Evolutionary conservation across 805 yeast genomes (phyloP), one percentile per base, ranked within the genome.

Genomic region (Pichia gijzeniarum): DNA sequence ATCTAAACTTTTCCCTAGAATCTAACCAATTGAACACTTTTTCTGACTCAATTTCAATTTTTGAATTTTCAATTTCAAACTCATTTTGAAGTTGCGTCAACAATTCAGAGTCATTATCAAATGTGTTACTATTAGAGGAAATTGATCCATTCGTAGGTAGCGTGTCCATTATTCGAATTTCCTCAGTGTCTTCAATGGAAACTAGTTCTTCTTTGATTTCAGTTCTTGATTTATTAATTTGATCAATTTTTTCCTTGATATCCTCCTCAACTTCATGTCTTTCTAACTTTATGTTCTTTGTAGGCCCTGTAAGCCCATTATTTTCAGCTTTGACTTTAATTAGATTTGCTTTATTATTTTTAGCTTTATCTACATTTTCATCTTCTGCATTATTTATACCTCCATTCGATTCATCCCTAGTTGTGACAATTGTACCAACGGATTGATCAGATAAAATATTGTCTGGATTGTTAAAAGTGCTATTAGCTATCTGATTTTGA

Each of bases 21-120:
- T 53, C 38, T 3, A 49, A 31, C 14, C 31, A 34, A 17, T 56
- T 46, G 19, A 55, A 27, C 3, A 50, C 54, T 41, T 52, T 54
- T 18, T 53, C 52, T 1, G 58, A 53, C 40, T 60, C 64, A 27
- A 53, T 40, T 38, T 58, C 58, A 14, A 59, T 46, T 32, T 41
- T 53, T 12, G 52, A 44, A 36, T 48, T 53, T 28, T 53, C 61
- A 6, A 48, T n/a, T 3, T 54, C 55, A 38, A 57, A 53, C 31
- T 55, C 61, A 28, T 49, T 41, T 38, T 55, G 53, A 20, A 58
- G 28, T 21, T 49, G 49, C 21, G 52, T 50, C 17, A 60, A 35
- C 12, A 34, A 8, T n/a, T 21, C 43, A 5, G 45, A 35, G 35
- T 45, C 43, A 32, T 41, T 17, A 9, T 45, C 46, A 31, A 43